Base-by-base conservation (phyloP, 352 stramenopile genomes). In the Pelagophyceae sp. region DNA sequence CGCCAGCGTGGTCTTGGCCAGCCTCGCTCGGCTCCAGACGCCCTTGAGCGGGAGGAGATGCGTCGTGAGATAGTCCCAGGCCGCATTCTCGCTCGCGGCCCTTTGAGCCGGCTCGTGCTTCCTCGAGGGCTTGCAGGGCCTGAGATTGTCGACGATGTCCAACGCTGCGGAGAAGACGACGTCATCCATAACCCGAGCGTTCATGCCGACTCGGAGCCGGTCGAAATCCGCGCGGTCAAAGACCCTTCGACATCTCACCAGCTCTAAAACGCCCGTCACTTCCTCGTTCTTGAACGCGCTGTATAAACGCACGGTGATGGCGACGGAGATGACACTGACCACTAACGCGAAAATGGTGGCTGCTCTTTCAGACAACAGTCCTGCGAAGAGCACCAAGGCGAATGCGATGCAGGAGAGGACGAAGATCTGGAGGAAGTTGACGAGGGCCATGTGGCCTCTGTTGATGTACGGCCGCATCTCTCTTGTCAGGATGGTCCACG, bases 41-140 rank as follows among this genome's bases (percentile, higher is more conserved):
- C 38, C 61, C n/a, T 31, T 31, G 61, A 71, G 61, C n/a, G 61
- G n/a, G 29, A 71, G 3, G 61, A 29, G 61, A 31, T 71, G 61
- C n/a, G 37, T 54, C 23, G 11, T 54, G 45, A 54, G 45, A 23
- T 54, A 54, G 45, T 54, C 45, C 11, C 11, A 11, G 45, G 11
- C 45, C 45, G 11, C 11, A 23, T 11, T 23, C 11, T 54, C 45
- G 45, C 11, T 23, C 11, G 45, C 45, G 45, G n/a, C n/a, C n/a
- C n/a, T n/a, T n/a, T n/a, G n/a, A n/a, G n/a, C n/a, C n/a, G n/a
- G n/a, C n/a, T n/a, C n/a, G n/a, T n/a, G n/a, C n/a, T n/a, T n/a
- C n/a, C n/a, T n/a, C n/a, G 45, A 11, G 45, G 45, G 23, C 11
- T 11, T 23, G 45, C 23, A 11, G 23, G 11, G 11, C 45, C 11